Base-by-base conservation (phyloP, 768 basidiomycete genomes). In the Strobilomyces echinocephalus region DNA sequence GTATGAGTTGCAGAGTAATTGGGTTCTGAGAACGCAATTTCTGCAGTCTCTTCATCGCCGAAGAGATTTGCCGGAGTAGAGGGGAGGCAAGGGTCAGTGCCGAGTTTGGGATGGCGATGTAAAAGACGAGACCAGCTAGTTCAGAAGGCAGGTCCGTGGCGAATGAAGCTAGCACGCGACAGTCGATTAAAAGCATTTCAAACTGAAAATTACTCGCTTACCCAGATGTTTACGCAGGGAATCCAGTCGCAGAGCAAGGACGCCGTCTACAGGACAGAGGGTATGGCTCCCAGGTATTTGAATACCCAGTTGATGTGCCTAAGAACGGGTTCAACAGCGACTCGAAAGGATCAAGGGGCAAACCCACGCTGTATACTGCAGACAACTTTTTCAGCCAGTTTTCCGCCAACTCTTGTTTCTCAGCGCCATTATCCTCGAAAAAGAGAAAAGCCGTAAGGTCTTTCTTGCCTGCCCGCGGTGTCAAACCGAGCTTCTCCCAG, bases 401-500 rank as follows among this genome's bases (percentile, higher is more conserved):
- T 36, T 79, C 76, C n/a, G 84, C 77, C 35, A 77, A 69, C 2
- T 61, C 57, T 30, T 73, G 74, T 42, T 73, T 74, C n/a, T 76
- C 75, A 20, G 74, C 73, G 2, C 76, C 77, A 10, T 76, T 75
- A 20, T 82, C 80, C 60, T 92, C 88, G 50, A 82, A 86, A 44
- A 92, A 70, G 1, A 84, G 80, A 66, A 84, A 89, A 1, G 79
- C 80, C 2, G 75, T 77, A 5, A 88, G 74, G 59, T 92, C 76
- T 69, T 93, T 92, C 53, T 71, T 73, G 8, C 92, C 91, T 34
- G 78, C 78, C 44, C 79, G 76, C 0, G 91, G 91, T 15, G 76
- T 74, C 41, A 94, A 64, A 0, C 88, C 89, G 12, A 92, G 76
- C 65, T 91, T 93, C 60, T 88, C 85, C 91, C 91, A 93, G 66